Evolutionary conservation across 2,329 filamentous ascomycete genomes (phyloP), one percentile per base, ranked within the genome.

Genomic region (Arthrobotrys sphaeroides): DNA sequence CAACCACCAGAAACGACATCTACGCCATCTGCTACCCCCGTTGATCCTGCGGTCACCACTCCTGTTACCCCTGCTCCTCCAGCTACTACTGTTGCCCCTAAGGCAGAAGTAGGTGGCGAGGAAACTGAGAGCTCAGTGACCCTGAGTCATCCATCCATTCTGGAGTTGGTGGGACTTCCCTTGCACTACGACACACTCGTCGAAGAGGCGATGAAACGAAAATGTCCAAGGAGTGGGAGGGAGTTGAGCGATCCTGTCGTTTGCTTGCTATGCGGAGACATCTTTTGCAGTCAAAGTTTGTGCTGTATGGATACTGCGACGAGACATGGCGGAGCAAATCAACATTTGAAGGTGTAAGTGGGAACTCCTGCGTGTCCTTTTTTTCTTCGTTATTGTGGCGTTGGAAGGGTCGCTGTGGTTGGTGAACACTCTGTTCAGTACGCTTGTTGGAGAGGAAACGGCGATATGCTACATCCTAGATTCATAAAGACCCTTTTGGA

Each of bases 251-350:
- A 99, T 82, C 93, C 95, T 0, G 92, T 91, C 78, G 88, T 99
- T 38, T 99, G 95, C 81, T 87, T 99, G 40, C 93, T 97, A 84
- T 99, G 95, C 81, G 94, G 95, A 33, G 93, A 94, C n/a, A 92
- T 99, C 42, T 94, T 97, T 83, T 99, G 95, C 83, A 93, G 91
- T 7, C 95, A 99, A 84, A 93, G 91, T 49, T 90, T 94, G 51
- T 99, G 95, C 84, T 99, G 95, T 82, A 88, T 92, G 80, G 89
- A 89, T 79, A 85, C 40, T 6, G 51, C 1, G 16, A 67, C 88
- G 73, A 88, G 86, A 77, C 87, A 92, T 74, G 94, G 94, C 49
- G 94, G 96, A 31, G 94, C 92, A 78, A 94, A 94, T 82, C 92
- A 96, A 84, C 95, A 99, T 83, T 89, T 97, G 85, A 84, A 87